Conservation (phyloP, 139 green algal species). For the Haematococcus lacustris region DNA sequence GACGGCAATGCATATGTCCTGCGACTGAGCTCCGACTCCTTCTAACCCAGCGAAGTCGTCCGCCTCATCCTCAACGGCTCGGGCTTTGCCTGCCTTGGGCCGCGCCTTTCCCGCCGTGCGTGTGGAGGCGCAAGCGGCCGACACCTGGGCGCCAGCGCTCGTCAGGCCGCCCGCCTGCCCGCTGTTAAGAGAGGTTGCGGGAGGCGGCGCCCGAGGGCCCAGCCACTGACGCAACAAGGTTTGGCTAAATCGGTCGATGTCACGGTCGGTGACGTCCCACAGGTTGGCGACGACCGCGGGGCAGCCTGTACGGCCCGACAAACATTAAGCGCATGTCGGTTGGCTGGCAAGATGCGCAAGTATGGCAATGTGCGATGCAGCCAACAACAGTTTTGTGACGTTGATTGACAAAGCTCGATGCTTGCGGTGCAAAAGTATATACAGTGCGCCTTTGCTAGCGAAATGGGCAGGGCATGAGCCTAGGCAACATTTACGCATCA, state of each 20-base stretch:
- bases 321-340: background rate
- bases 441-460: no score
- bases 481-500: no score
- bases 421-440: no score
- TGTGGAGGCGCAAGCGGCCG: no score
- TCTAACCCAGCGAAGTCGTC: no score
- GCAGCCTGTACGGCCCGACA: conserved; percentile 56
- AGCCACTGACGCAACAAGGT: conserved; percentile 63
- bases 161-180: background rate
- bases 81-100: background rate
- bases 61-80: no score
- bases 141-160: background rate
- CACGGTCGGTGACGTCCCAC: conserved; percentile 93
- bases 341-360: background rate
- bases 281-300: conserved; percentile 80
- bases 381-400: background rate
- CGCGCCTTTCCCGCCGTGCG: background rate
- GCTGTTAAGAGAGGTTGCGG: background rate
- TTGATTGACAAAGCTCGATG: no score
- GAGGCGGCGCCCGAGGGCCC: background rate
- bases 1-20: conserved; percentile 36
- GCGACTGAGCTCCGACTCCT: no score
- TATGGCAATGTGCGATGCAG: background rate
- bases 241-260: conserved; percentile 85
- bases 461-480: no score